Evolutionary conservation across 2,329 filamentous ascomycete genomes (phyloP).

Genomic region (Trichoderma koningiopsis): DNA sequence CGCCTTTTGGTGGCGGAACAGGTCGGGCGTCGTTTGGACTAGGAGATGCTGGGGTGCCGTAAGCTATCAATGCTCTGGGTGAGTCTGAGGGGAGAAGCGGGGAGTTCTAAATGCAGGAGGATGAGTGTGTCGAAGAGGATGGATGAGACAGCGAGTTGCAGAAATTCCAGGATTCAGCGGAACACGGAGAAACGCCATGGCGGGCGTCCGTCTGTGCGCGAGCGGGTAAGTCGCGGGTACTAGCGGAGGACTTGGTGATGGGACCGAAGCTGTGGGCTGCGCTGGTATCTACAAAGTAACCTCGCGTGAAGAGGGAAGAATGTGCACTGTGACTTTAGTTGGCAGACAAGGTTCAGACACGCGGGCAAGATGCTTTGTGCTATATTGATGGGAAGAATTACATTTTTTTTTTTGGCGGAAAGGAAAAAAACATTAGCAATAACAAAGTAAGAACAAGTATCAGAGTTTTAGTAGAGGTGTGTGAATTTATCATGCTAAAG

Average conservation of each 20-base stretch:
- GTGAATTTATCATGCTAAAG: background rate
- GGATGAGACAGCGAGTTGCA: background rate
- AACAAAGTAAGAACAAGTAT: background rate
- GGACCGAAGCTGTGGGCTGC: background rate
- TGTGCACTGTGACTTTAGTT: background rate
- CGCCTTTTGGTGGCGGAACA: background rate
- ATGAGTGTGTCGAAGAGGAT: background rate
- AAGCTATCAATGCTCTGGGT: background rate
- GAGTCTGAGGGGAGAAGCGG: background rate
- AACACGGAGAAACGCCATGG: constrained; percentile 12
- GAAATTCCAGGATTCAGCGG: background rate
- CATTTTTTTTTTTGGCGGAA: background rate
- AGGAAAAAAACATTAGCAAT: background rate
- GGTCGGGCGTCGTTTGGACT: background rate
- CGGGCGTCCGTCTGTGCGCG: constrained; percentile 5
- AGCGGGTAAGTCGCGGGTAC: background rate
- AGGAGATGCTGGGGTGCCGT: background rate
- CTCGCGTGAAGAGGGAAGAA: background rate
- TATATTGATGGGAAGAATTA: background rate
- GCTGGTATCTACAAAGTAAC: background rate
- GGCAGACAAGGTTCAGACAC: background rate
- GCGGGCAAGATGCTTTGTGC: background rate
- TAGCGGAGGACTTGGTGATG: background rate
- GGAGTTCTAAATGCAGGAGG: background rate
- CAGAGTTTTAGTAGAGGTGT: fast-evolving